These are phyloP conservation scores for Paraleonurus japonicus DNA, from an alignment of 257 asterid species.

Conservation along the genomic window DNA sequence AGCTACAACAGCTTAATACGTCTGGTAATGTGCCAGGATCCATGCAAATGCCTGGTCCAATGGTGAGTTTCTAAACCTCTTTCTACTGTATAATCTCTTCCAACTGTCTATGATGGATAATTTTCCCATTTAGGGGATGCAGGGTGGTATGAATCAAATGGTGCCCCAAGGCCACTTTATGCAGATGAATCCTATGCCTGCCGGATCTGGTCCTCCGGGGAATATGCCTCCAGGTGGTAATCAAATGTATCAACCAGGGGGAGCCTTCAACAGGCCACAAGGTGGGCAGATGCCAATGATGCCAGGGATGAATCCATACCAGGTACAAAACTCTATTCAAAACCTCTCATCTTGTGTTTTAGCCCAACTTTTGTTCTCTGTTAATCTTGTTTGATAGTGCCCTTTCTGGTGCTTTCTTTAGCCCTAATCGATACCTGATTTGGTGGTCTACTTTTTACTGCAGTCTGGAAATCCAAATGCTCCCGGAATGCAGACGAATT, in stretches of 20 bases:
- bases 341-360: neutral
- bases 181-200: conserved; percentile 66
- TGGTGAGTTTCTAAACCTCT: conserved; percentile 44
- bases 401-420: neutral
- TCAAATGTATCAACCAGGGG: conserved; percentile 83
- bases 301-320: conserved; percentile 84
- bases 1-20: conserved; percentile 59
- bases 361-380: neutral
- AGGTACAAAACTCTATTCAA: conserved; percentile 46
- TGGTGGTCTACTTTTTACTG: neutral
- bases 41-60: conserved; percentile 60
- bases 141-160: conserved; percentile 86
- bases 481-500: conserved; percentile 66
- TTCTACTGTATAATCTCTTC: conserved; percentile 16
- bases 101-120: conserved; percentile 21
- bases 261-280: conserved; percentile 81
- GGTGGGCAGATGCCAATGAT: conserved; percentile 85
- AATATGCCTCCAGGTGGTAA: conserved; percentile 66
- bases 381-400: neutral
- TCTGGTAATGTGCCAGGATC: conserved; percentile 55
- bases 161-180: conserved; percentile 84
- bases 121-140: conserved; percentile 47
- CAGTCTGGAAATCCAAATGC: conserved; percentile 82
- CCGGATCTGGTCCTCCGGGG: conserved; percentile 75
- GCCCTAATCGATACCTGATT: conserved; percentile 7